Evolutionary conservation across 2,329 filamentous ascomycete species (phyloP).

Genomic region (Neonectria sp.): DNA sequence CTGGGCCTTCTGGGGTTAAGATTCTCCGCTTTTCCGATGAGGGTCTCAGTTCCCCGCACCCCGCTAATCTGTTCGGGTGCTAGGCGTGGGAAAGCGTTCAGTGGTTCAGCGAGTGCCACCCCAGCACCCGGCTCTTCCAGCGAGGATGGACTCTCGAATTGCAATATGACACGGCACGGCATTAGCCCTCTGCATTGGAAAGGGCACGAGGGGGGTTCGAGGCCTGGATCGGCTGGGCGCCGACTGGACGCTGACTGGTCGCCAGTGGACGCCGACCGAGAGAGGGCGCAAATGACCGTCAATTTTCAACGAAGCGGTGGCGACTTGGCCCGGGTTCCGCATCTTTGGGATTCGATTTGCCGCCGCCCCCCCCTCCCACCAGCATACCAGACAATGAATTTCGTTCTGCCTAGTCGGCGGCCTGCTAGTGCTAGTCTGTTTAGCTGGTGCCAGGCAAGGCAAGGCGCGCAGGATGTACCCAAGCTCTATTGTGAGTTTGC

Average conservation of each 20-base stretch:
- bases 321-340: not conserved
- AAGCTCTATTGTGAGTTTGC: not conserved
- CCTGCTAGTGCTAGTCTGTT: not conserved
- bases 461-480: too few relatives aligned
- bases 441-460: not conserved
- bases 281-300: not conserved
- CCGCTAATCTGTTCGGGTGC: conserved; percentile 42
- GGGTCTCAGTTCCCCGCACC: conserved; percentile 47
- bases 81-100: conserved; percentile 27
- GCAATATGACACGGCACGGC: not conserved
- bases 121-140: not conserved
- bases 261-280: not conserved
- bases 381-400: conserved; percentile 4
- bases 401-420: not conserved
- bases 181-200: not conserved
- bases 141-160: conserved; percentile 1
- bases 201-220: not conserved
- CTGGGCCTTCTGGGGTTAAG: conserved; percentile 35
- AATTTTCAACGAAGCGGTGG: not conserved
- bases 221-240: not conserved
- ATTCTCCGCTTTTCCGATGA: conserved; percentile 47
- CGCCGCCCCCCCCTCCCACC: not conserved
- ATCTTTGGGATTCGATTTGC: not conserved
- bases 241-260: not conserved
- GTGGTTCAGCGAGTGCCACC: not conserved